These are phyloP conservation scores for Fusarium secorum DNA, from an alignment of 2,329 filamentous ascomycete species.

Conservation along the genomic window DNA sequence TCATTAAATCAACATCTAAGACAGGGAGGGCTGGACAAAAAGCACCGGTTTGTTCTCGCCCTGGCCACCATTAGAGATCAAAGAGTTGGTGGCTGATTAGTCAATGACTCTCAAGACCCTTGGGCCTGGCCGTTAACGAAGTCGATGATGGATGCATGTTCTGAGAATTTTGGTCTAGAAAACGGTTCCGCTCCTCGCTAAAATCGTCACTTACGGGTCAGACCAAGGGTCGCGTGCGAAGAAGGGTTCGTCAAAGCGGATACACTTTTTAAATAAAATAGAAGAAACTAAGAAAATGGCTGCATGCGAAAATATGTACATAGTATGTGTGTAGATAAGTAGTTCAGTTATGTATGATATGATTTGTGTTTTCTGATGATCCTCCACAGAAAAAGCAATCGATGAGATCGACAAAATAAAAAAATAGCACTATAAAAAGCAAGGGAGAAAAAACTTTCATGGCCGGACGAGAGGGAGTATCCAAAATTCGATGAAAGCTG, in stretches of 20 bases:
- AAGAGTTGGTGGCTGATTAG: conserved; percentile 29
- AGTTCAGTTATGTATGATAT: conserved; percentile 1
- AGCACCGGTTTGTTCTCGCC: conserved; percentile 48
- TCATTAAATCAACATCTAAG: conserved; percentile 15
- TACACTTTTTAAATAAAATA: conserved; percentile 6
- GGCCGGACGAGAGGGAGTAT: conserved; percentile 17
- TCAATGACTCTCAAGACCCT: conserved; percentile 27
- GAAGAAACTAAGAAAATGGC: background rate
- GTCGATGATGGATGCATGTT: conserved; percentile 10
- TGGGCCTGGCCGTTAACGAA: conserved; percentile 12
- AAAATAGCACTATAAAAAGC: conserved; percentile 18
- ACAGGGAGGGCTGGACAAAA: conserved; percentile 27
- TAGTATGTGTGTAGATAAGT: no score
- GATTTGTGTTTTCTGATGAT: background rate
- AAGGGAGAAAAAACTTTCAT: conserved; percentile 15
- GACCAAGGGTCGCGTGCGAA: conserved; percentile 29
- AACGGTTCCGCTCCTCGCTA: conserved; percentile 33
- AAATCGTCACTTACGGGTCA: conserved; percentile 29
- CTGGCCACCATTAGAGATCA: conserved; percentile 31
- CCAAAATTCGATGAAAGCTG: conserved; percentile 27
- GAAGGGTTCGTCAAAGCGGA: conserved; percentile 9
- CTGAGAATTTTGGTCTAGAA: conserved; percentile 7
- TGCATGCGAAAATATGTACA: background rate
- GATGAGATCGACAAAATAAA: conserved; percentile 14
- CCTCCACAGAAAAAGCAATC: conserved; percentile 7